A percentile compares a stretch with the other conserved stretches of the same genome.
Evolutionary conservation across 164 flowering plant genomes (phyloP).

Genomic region (Euptelea pleiosperma): DNA sequence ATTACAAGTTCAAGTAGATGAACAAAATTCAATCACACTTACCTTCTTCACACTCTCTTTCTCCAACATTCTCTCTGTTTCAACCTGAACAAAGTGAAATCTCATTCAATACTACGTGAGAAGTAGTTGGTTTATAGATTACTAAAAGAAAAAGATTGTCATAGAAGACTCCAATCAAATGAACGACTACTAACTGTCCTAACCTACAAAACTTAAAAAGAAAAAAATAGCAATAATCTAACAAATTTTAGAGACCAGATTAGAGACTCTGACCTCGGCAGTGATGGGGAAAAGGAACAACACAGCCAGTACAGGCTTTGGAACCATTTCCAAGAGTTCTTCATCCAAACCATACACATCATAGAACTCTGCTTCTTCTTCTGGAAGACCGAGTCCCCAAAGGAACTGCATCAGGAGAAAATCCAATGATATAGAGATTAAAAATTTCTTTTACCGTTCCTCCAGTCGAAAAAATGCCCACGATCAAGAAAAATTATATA

Average conservation of each 20-base stretch:
- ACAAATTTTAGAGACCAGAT: neutral
- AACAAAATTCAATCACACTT: slow-evolving; percentile 8
- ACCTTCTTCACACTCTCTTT: slow-evolving; percentile 52
- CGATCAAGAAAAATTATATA: too few species aligned
- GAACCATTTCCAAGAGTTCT: slow-evolving; percentile 91
- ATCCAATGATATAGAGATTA: too few species aligned
- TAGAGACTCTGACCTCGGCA: slow-evolving; percentile 43
- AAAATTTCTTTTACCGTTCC: too few species aligned
- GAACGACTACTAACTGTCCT: too few species aligned
- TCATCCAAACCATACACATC: slow-evolving; percentile 96
- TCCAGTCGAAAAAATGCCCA: too few species aligned
- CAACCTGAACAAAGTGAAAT: slow-evolving; percentile 45
- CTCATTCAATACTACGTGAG: slow-evolving; percentile 7
- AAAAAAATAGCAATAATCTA: neutral
- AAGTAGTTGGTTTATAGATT: neutral
- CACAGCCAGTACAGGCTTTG: slow-evolving; percentile 90
- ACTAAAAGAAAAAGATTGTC: neutral
- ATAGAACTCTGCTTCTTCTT: slow-evolving; percentile 70
- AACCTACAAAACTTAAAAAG: neutral
- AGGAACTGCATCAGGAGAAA: slow-evolving; percentile 58
- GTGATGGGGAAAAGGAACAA: slow-evolving; percentile 80
- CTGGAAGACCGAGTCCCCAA: slow-evolving; percentile 87
- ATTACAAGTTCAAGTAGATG: too few species aligned
- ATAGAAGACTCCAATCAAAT: neutral
- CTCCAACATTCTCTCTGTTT: slow-evolving; percentile 56